Conservation (phyloP, 495 filamentous ascomycete genomes). For the Tetracladium marchalianum region DNA sequence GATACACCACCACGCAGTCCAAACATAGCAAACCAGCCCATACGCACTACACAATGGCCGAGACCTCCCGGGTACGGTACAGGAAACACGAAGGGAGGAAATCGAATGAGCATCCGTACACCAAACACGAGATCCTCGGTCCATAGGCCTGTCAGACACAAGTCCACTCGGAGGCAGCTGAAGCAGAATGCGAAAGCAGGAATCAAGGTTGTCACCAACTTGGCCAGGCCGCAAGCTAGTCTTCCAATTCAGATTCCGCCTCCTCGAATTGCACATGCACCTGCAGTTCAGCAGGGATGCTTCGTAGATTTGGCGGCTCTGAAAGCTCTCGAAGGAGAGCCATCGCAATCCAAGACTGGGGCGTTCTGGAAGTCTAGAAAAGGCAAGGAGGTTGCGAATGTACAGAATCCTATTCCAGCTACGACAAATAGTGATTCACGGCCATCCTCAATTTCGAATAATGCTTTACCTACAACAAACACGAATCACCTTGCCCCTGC, state of each 20-base stretch:
- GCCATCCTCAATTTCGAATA: background rate
- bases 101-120: slow-evolving; percentile 8
- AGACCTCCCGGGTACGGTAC: background rate
- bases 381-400: background rate
- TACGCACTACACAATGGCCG: slow-evolving; percentile 10
- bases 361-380: slow-evolving; percentile 19
- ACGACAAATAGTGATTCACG: background rate
- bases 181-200: slow-evolving; percentile 48
- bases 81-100: slow-evolving; percentile 1
- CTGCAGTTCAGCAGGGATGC: slow-evolving; percentile 24
- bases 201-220: slow-evolving; percentile 52
- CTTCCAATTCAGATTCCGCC: slow-evolving; percentile 7
- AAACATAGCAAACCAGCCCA: background rate
- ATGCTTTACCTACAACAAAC: background rate
- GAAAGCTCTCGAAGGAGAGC: slow-evolving; percentile 34
- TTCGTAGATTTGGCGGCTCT: slow-evolving; percentile 42
- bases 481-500: slow-evolving; percentile 11
- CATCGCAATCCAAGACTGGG: slow-evolving; percentile 13
- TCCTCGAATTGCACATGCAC: slow-evolving; percentile 1
- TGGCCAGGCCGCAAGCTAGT: slow-evolving; percentile 5
- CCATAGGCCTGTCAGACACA: slow-evolving; percentile 28
- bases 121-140: slow-evolving; percentile 21
- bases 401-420: background rate
- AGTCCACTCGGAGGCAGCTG: slow-evolving; percentile 38
- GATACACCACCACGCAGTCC: background rate